Base-by-base conservation (phyloP, 2,329 filamentous ascomycete species). In the Ceratocystis eucalypticola region DNA sequence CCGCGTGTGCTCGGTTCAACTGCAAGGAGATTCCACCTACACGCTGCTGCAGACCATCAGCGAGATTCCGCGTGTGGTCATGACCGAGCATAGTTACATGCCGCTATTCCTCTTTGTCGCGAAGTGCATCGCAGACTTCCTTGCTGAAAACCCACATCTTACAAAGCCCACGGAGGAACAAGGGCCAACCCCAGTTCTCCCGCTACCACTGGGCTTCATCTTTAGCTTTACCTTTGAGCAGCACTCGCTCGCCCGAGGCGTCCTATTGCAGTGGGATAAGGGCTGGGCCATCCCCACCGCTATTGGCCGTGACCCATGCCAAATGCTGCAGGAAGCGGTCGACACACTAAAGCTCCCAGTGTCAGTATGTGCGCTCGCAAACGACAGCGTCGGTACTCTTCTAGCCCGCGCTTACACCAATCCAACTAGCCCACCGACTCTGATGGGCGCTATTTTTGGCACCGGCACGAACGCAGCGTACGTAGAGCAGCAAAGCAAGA, bases 401-500 rank as follows among this genome's bases (percentile, higher is more conserved):
- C 88, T 91, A 82, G 87, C 88, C 22, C 82, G 88, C 69, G 88
- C 88, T 0, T 92, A 92, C 74, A 88, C 86, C 17, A 88, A 86
- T n/a, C 84, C 85, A 10, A 85, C 84, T 33, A 84, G 85, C 75
- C 84, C 84, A 0, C 82, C 82, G 53, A 88, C 88, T 0, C 77
- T 91, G 5, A 78, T 91, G 1, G 88, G 88, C 48, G 88, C 87
- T 41, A 92, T 92, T 69, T 92, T 93, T 71, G 88, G 88, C 69
- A 92, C 88, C 0, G 88, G 88, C 53, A 91, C 88, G 69, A 92
- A 92, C 73, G 88, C 88, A 46, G 88, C 88, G 0, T 92, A 91
- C 73, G 83, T 91, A 37, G 89, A 92, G 77, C 87, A 86, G 73
- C 76, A 91, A 70, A 84, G 78, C 53, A 91, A 90, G 75, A 74